Evolutionary conservation across 2,329 filamentous ascomycete genomes (phyloP).

Genomic region (Pseudogymnoascus sp.): DNA sequence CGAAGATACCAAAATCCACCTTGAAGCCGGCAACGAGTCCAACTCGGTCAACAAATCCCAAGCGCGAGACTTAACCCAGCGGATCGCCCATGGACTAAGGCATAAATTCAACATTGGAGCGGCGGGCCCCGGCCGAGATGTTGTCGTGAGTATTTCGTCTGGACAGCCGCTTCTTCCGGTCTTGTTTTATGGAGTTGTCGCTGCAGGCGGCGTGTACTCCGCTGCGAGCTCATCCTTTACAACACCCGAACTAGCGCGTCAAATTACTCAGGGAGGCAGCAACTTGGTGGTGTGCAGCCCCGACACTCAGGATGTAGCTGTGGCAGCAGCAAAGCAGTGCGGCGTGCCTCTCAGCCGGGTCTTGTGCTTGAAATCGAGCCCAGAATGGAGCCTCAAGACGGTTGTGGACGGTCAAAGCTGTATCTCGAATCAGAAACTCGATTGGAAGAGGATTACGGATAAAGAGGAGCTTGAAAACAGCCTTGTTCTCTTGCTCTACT

Average conservation of each 20-base stretch:
- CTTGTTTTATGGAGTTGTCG: conserved; percentile 63
- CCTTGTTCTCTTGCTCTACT: conserved; percentile 67
- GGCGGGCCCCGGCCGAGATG: conserved; percentile 41
- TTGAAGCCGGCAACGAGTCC: conserved; percentile 49
- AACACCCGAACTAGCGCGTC: conserved; percentile 64
- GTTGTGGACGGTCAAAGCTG: conserved; percentile 55
- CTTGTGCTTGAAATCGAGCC: conserved; percentile 52
- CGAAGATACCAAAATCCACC: conserved; percentile 47
- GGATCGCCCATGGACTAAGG: conserved; percentile 50
- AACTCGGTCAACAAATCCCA: conserved; percentile 46
- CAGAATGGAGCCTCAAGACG: conserved; percentile 45
- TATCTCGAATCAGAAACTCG: conserved; percentile 36
- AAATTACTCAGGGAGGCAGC: conserved; percentile 64
- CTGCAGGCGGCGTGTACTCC: conserved; percentile 72
- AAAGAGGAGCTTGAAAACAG: conserved; percentile 43
- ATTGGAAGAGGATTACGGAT: conserved; percentile 52
- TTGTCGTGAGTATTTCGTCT: conserved; percentile 50
- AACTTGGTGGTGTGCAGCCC: conserved; percentile 57
- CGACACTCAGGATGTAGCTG: conserved; percentile 56
- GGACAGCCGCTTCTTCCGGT: conserved; percentile 54
- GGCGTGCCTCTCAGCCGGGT: conserved; percentile 47
- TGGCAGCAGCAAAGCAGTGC: conserved; percentile 39
- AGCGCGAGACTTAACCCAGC: conserved; percentile 41
- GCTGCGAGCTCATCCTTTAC: conserved; percentile 67
- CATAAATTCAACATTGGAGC: conserved; percentile 44